Base-by-base conservation (phyloP, 78 protist species). In the Tieghemostelium lacteum region DNA sequence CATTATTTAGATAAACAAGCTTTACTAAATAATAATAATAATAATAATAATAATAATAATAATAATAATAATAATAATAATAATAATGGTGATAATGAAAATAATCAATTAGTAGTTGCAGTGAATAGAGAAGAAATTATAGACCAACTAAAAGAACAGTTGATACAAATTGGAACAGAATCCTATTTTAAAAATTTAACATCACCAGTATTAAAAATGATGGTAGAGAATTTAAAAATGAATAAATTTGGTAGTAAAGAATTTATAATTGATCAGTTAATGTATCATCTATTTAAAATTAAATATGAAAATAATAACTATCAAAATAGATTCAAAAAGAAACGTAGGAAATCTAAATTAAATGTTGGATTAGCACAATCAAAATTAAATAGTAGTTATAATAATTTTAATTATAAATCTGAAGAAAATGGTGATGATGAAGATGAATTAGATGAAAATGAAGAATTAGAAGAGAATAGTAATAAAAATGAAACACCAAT, bases 231-330 rank as follows among this genome's bases (percentile, higher is more conserved):
- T 57, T 83, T 83, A 57, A 66, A 83, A 22, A 36, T 83, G 20
- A 83, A 58, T 29, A 83, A 69, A 22, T 39, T 28, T 54, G 89
- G 80, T 2, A 83, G 50, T n/a, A 83, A 83, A 58, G 89, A 83
- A 31, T 3, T 58, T 1, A 69, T 83, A 3, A 83, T 83, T 22
- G 72, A 83, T 58, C 49, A 83, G 36, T 69, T 83, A 4, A 42
- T 83, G 77, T 37, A 71, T 26, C 10, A 45, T 45, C 10, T 45
- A 45, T 52, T 60, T 17, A 69, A 63, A 19, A 55, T 83, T 40
- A 37, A n/a, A 16, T 74, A 34, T 17, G 45, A 62, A 7, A 31
- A 3, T 5, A 29, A 3, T 7, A 33, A 33, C 36, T 37, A 8
- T 58, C 36, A 16, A 65, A 39, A 65, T 57, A 57, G 10, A 37